phyloP scores from a whole-genome alignment of 2,329 filamentous ascomycete species.

The Pseudogymnoascus sp. region DNA sequence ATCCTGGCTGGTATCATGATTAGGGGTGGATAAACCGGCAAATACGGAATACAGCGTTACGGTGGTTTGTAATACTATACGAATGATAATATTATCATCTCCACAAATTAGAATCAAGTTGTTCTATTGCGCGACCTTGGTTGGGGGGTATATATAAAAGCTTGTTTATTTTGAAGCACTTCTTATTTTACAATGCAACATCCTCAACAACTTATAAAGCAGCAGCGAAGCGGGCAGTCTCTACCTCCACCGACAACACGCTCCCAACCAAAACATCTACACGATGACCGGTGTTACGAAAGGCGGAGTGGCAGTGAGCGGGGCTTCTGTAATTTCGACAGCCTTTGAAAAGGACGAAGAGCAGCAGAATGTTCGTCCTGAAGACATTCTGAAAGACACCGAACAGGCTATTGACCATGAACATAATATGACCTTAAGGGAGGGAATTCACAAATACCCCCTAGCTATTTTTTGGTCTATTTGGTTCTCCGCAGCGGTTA shows the following conservation, averaged over 20 bases:
- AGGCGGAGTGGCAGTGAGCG: neutral
- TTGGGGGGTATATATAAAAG: neutral
- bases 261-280: neutral
- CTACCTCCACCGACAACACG: neutral
- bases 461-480: constrained; percentile 25
- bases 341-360: neutral
- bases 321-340: neutral
- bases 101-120: neutral
- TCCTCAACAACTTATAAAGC: neutral
- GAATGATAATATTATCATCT: neutral
- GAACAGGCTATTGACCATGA: constrained; percentile 13
- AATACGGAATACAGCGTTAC: neutral
- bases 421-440: neutral
- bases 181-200: neutral
- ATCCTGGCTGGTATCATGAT: neutral
- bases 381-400: constrained; percentile 14
- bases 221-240: neutral
- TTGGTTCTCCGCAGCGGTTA: constrained; percentile 28
- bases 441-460: neutral
- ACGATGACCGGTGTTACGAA: neutral
- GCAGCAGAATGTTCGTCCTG: neutral
- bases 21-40: neutral
- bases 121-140: neutral
- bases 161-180: neutral
- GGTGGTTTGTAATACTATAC: neutral